Conservation (phyloP, 305 asterid species). For the Fraxinus albicans region DNA sequence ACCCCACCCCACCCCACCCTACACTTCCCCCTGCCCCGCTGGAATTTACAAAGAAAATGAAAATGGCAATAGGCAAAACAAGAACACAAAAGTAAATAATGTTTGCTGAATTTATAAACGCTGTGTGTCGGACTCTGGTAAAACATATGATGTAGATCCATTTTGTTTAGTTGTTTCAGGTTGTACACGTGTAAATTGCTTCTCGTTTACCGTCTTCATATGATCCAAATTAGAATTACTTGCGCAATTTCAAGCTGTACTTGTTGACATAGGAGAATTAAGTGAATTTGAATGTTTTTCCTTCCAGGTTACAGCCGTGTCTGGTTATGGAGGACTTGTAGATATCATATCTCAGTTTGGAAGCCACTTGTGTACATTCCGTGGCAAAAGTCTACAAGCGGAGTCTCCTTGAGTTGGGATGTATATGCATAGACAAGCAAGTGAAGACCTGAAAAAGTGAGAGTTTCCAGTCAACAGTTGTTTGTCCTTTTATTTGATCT, state of each 20-base stretch:
- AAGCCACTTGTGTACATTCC: slow-evolving; percentile 82
- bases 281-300: neutral
- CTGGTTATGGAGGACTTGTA: slow-evolving; percentile 87
- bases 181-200: neutral
- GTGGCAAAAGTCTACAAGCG: slow-evolving; percentile 45
- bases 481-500: neutral
- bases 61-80: neutral
- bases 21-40: neutral
- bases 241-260: neutral
- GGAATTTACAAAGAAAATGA: neutral
- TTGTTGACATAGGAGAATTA: neutral
- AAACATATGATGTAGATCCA: neutral
- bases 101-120: neutral
- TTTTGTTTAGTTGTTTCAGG: neutral
- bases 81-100: neutral
- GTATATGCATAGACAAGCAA: neutral
- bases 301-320: slow-evolving; percentile 67
- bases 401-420: neutral
- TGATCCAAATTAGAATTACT: neutral
- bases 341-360: slow-evolving; percentile 87
- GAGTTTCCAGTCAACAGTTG: neutral
- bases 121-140: neutral
- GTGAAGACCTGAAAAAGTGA: neutral
- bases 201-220: neutral
- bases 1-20: neutral